Base-by-base conservation (phyloP, 2,329 filamentous ascomycete genomes). In the Diplodia corticola region DNA sequence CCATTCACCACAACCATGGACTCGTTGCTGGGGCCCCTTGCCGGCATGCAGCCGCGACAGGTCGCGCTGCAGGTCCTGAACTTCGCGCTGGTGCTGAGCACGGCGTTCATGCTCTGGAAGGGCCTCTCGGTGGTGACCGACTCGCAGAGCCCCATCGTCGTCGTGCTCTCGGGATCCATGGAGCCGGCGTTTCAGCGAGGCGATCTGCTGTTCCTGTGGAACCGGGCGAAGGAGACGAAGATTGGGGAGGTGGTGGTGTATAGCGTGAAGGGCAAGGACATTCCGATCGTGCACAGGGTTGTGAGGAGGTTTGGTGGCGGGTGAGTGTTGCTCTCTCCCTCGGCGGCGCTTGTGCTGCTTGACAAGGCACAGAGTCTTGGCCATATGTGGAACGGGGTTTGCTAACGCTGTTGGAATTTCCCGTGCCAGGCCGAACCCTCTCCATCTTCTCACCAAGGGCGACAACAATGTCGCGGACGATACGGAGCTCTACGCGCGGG, bases 391-490 rank as follows among this genome's bases (percentile, higher is more conserved):
- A 9, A 5, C 44, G 50, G 50, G 17, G 30, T 26, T 20, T 7
- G 35, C 55, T 60, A 26, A 60, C 26, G n/a, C 9, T 22, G n/a
- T 20, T 30, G n/a, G 15, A 46, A 22, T 65, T 46, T 4, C 5
- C 26, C 17, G 22, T n/a, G 35, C 28, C 68, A 85, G 82, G 65
- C 73, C 75, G 70, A 79, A 79, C 50, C 82, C 83, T 17, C 77
- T 86, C 37, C 80, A 92, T 75, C 86, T 99, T 22, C 86, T 99
- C 66, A 99, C 95, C 37, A 99, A 99, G 81, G 95, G 95, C 71
- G 95, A 99, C 81, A 99, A 98, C 84, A 99, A 99, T 77, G 80
- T 88, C 7, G 91, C 92, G 49, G 94, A 98, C 78, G 95, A 99
- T 77, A 96, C 92, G 17, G 93, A 97, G 76, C 85, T 91, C 20